Evolutionary conservation across 805 yeast genomes (phyloP), one percentile per base, ranked within the genome.

Genomic region (Hanseniaspora lindneri): DNA sequence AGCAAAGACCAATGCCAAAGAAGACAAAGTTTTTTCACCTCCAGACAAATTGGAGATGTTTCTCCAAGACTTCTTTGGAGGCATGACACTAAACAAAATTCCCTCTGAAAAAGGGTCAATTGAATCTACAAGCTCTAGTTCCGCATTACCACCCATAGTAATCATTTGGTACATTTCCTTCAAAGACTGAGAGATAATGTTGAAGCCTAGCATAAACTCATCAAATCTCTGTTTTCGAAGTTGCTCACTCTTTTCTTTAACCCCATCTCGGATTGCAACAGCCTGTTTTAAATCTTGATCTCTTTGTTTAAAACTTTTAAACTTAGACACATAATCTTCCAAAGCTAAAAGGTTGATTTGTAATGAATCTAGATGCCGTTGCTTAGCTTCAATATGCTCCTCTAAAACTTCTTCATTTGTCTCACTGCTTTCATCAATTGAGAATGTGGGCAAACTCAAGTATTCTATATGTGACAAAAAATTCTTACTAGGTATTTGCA

Each of bases 61-160:
- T 60, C 83, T 83, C 99, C 99, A 92, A 33, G 94, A 80, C 63
- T 92, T 92, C 67, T 87, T 89, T 0, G 99, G 99, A 1, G 99
- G 99, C 98, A 92, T 92, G 5, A 92, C 98, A 63, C 95, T 83
- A 64, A 92, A 92, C 36, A 88, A 68, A 33, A 92, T 88, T 28
- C 99, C 99, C 66, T 92, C 98, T 1, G 95, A 79, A 59, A 92
- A 92, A n/a, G 98, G 98, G 65, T 92, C 97, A 60, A 89, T 73
- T 52, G 94, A 82, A 60, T 92, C 98, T 17, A 87, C 96, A 39
- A 89, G 72, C 62, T 92, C 99, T 30, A 92, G 71, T 62, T 92
- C 98, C 0, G 99, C 99, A 67, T 89, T 92, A 29, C 99, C 99
- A 24, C 98, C 98, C 94, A 89, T 87, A 1, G 98, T 92, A 52